Evolutionary conservation across 768 basidiomycete species (phyloP).

Genomic region (Mycena rosella): DNA sequence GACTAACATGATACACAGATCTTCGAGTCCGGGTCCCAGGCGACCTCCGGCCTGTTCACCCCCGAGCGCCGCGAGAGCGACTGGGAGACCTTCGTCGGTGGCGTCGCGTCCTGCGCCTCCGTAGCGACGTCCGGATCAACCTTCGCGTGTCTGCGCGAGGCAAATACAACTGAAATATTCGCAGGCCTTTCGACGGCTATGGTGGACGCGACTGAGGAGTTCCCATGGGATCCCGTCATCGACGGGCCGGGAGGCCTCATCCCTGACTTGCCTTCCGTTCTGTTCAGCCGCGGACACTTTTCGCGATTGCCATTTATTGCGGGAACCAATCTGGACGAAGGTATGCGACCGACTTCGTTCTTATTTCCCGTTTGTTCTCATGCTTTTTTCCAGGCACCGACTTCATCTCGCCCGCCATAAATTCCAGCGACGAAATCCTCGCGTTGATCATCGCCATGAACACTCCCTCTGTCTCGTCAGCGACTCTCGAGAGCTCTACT

Average conservation of each 20-base stretch:
- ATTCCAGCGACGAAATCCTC: constrained; percentile 42
- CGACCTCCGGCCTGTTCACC: constrained; percentile 44
- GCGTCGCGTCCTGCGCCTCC: constrained; percentile 43
- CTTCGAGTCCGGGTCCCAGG: constrained; percentile 56
- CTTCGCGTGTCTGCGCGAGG: constrained; percentile 46
- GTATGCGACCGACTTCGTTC: constrained; percentile 39
- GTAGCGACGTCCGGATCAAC: constrained; percentile 45
- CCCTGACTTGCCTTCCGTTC: constrained; percentile 52
- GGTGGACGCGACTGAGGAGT: constrained; percentile 34
- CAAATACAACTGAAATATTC: constrained; percentile 47
- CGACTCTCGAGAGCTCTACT: constrained; percentile 34
- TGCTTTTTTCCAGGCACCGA: constrained; percentile 48
- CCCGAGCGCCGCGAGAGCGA: constrained; percentile 44
- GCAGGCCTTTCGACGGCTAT: constrained; percentile 42
- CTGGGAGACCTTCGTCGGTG: constrained; percentile 48
- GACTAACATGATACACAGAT: constrained; percentile 48
- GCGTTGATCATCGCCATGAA: constrained; percentile 38
- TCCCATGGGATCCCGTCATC: constrained; percentile 54
- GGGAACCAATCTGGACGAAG: constrained; percentile 61
- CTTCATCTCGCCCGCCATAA: constrained; percentile 41
- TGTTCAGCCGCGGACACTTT: constrained; percentile 51
- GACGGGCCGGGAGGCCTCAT: constrained; percentile 56
- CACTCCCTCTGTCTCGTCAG: constrained; percentile 41
- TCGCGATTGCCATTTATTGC: constrained; percentile 58
- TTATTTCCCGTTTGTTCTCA: background rate